Base-by-base conservation (phyloP, 768 basidiomycete genomes). In the Suillus variegatus region DNA sequence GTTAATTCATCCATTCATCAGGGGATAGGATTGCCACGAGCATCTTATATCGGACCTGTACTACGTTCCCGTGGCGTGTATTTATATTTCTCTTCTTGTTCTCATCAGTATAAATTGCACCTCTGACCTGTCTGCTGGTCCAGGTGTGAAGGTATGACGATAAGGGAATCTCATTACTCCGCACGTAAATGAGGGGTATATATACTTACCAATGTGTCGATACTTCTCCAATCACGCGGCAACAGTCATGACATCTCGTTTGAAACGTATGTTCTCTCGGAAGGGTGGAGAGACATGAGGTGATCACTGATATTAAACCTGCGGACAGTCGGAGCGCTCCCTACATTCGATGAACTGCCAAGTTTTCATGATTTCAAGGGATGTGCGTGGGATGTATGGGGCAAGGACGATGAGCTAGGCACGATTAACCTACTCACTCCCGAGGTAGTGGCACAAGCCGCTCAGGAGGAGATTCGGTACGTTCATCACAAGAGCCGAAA, bases 1-100 rank as follows among this genome's bases (percentile, higher is more conserved):
- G 5, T 82, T 98, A 47, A 77, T 84, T 10, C 95, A 98, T 77
- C 88, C 93, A 0, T 98, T 97, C 77, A 87, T 98, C 64, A 82
- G 91, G 61, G 85, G 87, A 63, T 83, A 69, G 73, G 20, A 62
- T 67, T 67, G 68, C 65, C 66, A 61, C 64, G 64, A 44, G 18
- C 56, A 38, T 25, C 65, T 5, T 66, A 57, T 36, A 56, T 52
- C 20, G 43, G 44, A 40, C 58, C 22, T 55, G 38, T 49, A 28
- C 65, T 65, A 61, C 46, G 60, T 69, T 66, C 57, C 63, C 55
- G 66, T 71, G 67, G 67, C 61, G 25, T 74, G 70, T 76, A 74
- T 70, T 69, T 72, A 73, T 74, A 72, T 61, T 64, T 41, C 44
- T 49, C 63, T 60, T 62, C 56, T 35, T 49, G 20, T 56, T 69